phyloP scores from a whole-genome alignment of 768 basidiomycete genomes.

The Mycena sanguinolenta region DNA sequence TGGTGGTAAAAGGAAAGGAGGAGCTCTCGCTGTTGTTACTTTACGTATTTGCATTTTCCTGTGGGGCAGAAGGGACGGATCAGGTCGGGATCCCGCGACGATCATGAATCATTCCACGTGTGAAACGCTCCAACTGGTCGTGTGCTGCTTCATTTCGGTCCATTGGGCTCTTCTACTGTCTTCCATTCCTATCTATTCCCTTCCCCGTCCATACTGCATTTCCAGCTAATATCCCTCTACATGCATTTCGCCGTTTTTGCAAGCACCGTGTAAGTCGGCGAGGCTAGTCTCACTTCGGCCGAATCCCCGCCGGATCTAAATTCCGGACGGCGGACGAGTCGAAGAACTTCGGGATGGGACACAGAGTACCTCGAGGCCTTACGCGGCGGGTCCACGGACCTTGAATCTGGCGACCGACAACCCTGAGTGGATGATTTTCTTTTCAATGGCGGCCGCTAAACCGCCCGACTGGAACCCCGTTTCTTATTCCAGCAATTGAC shows the following conservation, averaged over 20 bases:
- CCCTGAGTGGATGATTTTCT: too few relatives aligned
- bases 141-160: slow-evolving; percentile 15
- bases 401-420: too few relatives aligned
- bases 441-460: too few relatives aligned
- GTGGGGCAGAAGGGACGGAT: slow-evolving; percentile 2
- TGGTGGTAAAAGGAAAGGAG: slow-evolving; percentile 6
- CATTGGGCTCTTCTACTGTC: neutral
- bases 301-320: too few relatives aligned
- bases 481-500: neutral
- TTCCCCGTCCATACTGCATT: neutral
- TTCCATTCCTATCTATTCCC: neutral
- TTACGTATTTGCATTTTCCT: slow-evolving; percentile 17
- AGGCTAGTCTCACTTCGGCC: too few relatives aligned
- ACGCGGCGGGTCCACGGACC: too few relatives aligned
- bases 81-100: slow-evolving; percentile 7
- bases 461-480: neutral
- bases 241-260: neutral
- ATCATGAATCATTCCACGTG: neutral
- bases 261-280: too few relatives aligned
- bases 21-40: neutral
- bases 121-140: neutral
- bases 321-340: too few relatives aligned
- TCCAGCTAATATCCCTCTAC: too few relatives aligned
- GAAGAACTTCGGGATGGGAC: too few relatives aligned
- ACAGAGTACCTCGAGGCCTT: too few relatives aligned